phyloP scores from a whole-genome alignment of 2,329 filamentous ascomycete genomes.

The Orbilia javanica region DNA sequence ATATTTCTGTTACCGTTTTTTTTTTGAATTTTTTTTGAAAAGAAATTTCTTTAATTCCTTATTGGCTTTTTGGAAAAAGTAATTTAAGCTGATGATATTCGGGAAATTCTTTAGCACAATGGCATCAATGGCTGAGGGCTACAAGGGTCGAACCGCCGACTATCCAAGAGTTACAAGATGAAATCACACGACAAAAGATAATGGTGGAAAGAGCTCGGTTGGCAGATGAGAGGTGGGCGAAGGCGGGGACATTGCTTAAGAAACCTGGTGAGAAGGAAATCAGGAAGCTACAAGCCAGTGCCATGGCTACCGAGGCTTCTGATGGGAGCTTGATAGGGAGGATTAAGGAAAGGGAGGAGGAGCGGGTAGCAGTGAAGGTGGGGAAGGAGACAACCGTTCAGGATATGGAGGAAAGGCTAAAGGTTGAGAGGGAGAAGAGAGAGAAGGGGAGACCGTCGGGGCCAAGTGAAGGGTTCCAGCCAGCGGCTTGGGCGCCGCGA shows the following conservation, averaged over 20 bases:
- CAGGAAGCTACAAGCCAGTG: slow-evolving; percentile 20
- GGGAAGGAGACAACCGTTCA: slow-evolving; percentile 46
- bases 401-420: slow-evolving; percentile 47
- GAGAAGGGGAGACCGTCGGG: slow-evolving; percentile 36
- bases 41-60: background rate
- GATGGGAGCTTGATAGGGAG: slow-evolving; percentile 34
- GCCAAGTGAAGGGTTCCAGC: slow-evolving; percentile 49
- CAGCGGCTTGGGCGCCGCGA: slow-evolving; percentile 34
- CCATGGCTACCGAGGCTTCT: slow-evolving; percentile 17
- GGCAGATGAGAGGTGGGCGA: slow-evolving; percentile 75
- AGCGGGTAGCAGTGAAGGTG: background rate
- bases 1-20: background rate
- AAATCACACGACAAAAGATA: slow-evolving; percentile 68
- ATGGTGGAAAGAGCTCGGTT: slow-evolving; percentile 72
- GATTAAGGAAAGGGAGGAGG: background rate
- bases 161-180: slow-evolving; percentile 71
- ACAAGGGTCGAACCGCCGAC: slow-evolving; percentile 71
- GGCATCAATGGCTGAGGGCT: slow-evolving; percentile 78
- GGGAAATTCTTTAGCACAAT: slow-evolving; percentile 66
- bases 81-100: background rate
- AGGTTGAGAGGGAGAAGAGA: slow-evolving; percentile 49
- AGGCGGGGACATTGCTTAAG: slow-evolving; percentile 69
- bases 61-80: background rate
- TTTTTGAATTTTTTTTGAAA: background rate
- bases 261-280: slow-evolving; percentile 33